These are phyloP conservation scores for Kuraishia ogatae DNA, from an alignment of 805 yeast species.

Conservation along the genomic window DNA sequence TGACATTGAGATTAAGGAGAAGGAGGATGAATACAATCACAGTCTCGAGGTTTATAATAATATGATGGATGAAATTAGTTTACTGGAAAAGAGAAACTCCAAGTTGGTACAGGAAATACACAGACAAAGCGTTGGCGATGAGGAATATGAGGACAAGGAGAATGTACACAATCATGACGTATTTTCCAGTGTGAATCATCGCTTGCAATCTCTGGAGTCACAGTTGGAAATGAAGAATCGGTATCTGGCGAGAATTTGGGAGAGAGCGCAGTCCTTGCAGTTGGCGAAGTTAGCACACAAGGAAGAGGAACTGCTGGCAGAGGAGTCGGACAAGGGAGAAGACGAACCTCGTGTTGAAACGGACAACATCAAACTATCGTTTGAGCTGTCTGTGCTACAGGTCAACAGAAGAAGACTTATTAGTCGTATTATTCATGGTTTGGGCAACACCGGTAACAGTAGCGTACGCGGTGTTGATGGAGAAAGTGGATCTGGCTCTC, in stretches of 20 bases:
- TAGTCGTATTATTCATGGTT: slow-evolving; percentile 1
- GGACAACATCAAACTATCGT: slow-evolving; percentile 20
- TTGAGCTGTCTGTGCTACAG: slow-evolving; percentile 31
- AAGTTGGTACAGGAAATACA: slow-evolving; percentile 12
- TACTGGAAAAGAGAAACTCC: slow-evolving; percentile 11
- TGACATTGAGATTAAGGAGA: slow-evolving; percentile 6
- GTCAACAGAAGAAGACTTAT: slow-evolving; percentile 28
- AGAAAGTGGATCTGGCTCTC: background rate
- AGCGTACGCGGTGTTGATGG: background rate
- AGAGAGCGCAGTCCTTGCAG: slow-evolving; percentile 56
- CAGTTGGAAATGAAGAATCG: slow-evolving; percentile 19
- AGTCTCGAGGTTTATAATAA: background rate
- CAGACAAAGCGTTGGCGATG: slow-evolving; percentile 16
- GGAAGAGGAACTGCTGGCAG: slow-evolving; percentile 26
- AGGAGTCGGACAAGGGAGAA: background rate
- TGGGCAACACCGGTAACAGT: slow-evolving; percentile 1
- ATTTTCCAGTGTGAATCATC: slow-evolving; percentile 6
- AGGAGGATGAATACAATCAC: slow-evolving; percentile 1
- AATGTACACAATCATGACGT: background rate
- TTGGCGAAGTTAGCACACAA: slow-evolving; percentile 49
- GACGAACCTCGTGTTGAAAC: background rate
- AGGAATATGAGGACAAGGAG: background rate
- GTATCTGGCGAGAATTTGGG: slow-evolving; percentile 30
- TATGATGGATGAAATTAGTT: slow-evolving; percentile 18
- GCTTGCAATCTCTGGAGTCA: slow-evolving; percentile 9